These are phyloP conservation scores for Crucihimalaya himalaica DNA, from an alignment of 345 rosid species.

Conservation along the genomic window DNA sequence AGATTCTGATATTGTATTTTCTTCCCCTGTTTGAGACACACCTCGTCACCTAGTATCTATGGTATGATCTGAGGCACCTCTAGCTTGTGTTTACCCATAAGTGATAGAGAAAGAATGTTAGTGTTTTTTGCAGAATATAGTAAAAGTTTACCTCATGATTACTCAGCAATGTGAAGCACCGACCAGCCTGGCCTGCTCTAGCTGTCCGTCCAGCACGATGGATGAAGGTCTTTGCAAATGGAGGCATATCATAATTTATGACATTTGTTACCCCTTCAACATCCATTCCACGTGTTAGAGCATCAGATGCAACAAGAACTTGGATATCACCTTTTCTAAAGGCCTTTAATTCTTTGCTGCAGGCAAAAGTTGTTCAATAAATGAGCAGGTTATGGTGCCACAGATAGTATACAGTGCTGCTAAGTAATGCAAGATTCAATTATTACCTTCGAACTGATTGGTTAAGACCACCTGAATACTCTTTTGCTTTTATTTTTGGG, in stretches of 20 bases:
- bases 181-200: slow-evolving; percentile 87
- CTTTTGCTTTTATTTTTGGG: slow-evolving; percentile 70
- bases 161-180: slow-evolving; percentile 83
- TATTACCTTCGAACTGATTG: slow-evolving; percentile 80
- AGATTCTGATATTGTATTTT: not conserved
- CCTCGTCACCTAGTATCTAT: not conserved
- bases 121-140: not conserved
- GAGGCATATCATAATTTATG: slow-evolving; percentile 85
- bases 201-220: slow-evolving; percentile 98
- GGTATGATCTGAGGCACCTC: not conserved
- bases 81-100: not conserved
- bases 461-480: slow-evolving; percentile 82
- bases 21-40: not conserved
- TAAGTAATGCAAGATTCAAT: slow-evolving; percentile 4
- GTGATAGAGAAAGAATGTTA: not conserved
- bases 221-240: slow-evolving; percentile 72
- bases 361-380: slow-evolving; percentile 15
- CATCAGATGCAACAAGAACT: slow-evolving; percentile 95
- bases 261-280: slow-evolving; percentile 90
- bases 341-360: slow-evolving; percentile 84
- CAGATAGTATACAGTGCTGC: not conserved
- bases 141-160: slow-evolving; percentile 55
- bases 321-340: slow-evolving; percentile 78
- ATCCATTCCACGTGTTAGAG: slow-evolving; percentile 97
- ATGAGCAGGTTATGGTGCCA: slow-evolving; percentile 6